These are phyloP conservation scores for Geosmithia flava DNA, from an alignment of 2,329 filamentous ascomycete species.

Conservation along the genomic window DNA sequence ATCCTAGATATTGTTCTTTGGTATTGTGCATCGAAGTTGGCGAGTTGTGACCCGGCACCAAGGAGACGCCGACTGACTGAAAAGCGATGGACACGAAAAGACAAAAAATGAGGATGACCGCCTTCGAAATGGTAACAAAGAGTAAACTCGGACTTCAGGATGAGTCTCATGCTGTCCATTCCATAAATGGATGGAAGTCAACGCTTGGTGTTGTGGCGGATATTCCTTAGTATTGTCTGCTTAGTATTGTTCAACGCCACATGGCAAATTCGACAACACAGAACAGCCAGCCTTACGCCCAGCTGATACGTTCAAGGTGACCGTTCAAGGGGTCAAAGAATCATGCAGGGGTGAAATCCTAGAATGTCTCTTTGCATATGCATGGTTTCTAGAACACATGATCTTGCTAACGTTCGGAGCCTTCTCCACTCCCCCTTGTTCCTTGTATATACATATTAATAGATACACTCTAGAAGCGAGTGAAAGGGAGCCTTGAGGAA, in stretches of 20 bases:
- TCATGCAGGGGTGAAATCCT: neutral
- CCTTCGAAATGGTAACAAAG: neutral
- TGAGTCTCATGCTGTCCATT: neutral
- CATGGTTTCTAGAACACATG: neutral
- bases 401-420: neutral
- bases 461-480: slow-evolving; percentile 12
- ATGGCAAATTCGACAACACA: neutral
- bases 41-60: neutral
- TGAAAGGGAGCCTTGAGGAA: slow-evolving; percentile 17
- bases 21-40: neutral
- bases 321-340: neutral
- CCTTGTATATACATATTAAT: neutral
- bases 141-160: neutral
- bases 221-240: slow-evolving; percentile 1
- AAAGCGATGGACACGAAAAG: neutral
- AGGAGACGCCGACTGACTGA: too few species aligned
- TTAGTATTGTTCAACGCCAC: slow-evolving; percentile 2
- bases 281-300: neutral
- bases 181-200: neutral
- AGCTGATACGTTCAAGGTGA: neutral
- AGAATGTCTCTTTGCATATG: neutral
- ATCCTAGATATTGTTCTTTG: neutral
- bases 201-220: neutral
- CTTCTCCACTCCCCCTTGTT: neutral
- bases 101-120: neutral